Evolutionary conservation across 768 basidiomycete species (phyloP), one percentile per base, ranked within the genome.

Genomic region (Neoboletus subvelutipes): DNA sequence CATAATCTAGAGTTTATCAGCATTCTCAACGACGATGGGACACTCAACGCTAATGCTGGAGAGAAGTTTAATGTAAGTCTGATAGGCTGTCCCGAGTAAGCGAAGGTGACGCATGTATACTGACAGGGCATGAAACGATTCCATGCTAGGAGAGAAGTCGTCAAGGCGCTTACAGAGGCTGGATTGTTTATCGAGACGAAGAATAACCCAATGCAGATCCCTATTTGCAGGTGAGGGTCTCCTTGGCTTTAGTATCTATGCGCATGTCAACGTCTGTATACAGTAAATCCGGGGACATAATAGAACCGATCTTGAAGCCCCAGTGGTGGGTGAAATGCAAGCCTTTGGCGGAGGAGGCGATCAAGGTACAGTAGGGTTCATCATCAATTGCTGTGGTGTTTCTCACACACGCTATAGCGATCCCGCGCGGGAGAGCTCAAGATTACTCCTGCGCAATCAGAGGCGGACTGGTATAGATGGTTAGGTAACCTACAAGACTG

Each of bases 281-380:
- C 61, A 96, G 91, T 64, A 96, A 97, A 81, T 97, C 94, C 3
- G 96, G 96, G 1, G 97, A 99, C 69, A 73, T 99, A 52, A 97
- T 98, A 62, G 97, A 99, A 73, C 88, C 92, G 2, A 77, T 98
- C 22, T 77, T 98, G 65, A 98, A 97, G 73, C 97, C 97, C 0
- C 97, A 99, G 70, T 99, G 97, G 97, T 99, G 96, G 95, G 89
- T 99, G 36, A 85, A 87, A 71, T 96, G 94, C 76, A 85, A 92
- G 72, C 88, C 89, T 1, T 77, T 98, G 50, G 94, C 96, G 0
- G 88, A 93, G 51, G 92, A 94, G 65, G 93, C 91, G 6, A 81
- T 96, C 70, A 85, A 86, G 78, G 94, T 92, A 62, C 49, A 68
- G 48, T 31, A 2, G 12, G 2, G n/a, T 26, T 8, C n/a, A 18